A percentile compares a stretch with the other conserved stretches of the same genome.
Evolutionary conservation across 2,329 filamentous ascomycete genomes (phyloP).

Genomic region (Botrytis galanthina): DNA sequence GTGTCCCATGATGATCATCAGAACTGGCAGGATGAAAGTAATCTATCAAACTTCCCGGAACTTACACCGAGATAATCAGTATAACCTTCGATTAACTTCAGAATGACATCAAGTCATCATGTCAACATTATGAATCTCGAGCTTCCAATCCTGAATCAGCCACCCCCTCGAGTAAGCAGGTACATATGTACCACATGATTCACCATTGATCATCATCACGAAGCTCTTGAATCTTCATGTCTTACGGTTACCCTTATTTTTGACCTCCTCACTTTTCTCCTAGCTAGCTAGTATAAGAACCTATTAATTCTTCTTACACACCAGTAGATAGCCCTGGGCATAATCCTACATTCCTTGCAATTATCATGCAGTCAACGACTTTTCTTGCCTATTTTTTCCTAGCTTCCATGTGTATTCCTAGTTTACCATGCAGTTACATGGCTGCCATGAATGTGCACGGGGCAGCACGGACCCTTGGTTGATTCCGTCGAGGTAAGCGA

Average conservation of each 20-base stretch:
- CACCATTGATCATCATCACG: neutral
- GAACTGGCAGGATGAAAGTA: neutral
- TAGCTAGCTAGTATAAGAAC: neutral
- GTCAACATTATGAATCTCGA: neutral
- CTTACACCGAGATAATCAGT: neutral
- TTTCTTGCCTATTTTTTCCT: neutral
- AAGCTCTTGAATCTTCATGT: conserved; percentile 5
- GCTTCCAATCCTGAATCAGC: neutral
- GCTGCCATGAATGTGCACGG: conserved; percentile 23
- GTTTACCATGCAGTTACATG: conserved; percentile 15
- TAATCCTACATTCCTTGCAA: conserved; percentile 7
- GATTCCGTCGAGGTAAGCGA: conserved; percentile 9
- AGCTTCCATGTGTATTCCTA: neutral
- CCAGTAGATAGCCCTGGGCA: neutral
- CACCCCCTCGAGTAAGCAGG: conserved; percentile 2
- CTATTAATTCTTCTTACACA: conserved; percentile 5
- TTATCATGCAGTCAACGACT: conserved; percentile 17
- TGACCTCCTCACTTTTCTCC: neutral
- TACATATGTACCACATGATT: neutral
- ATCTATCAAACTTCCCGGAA: neutral
- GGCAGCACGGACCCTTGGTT: conserved; percentile 24
- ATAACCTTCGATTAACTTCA: neutral
- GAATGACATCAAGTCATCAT: neutral
- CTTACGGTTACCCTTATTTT: neutral
- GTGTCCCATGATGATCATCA: neutral